A percentile compares a stretch with the other conserved stretches of the same genome.
Evolutionary conservation across 2,329 filamentous ascomycete species (phyloP).

Genomic region (Onygenales sp.): DNA sequence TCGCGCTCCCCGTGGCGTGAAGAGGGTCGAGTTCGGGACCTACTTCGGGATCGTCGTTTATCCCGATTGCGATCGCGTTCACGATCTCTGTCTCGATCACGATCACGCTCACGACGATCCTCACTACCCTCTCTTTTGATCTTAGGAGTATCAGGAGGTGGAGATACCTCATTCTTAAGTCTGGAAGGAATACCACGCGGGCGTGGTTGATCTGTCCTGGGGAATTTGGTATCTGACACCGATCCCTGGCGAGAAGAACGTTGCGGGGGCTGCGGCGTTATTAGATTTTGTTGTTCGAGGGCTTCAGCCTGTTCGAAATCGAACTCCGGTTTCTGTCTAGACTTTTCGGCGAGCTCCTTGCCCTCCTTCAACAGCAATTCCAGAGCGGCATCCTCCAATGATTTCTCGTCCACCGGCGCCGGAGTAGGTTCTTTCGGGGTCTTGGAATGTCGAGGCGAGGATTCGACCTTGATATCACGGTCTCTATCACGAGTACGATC

Average conservation of each 20-base stretch:
- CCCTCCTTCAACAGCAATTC: constrained; percentile 46
- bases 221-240: background rate
- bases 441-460: constrained; percentile 3
- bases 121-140: background rate
- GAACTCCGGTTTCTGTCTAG: constrained; percentile 40
- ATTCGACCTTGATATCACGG: background rate
- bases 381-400: constrained; percentile 46
- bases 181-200: background rate
- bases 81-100: constrained; percentile 14
- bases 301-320: constrained; percentile 40
- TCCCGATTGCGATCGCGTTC: constrained; percentile 16
- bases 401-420: constrained; percentile 41
- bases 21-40: constrained; percentile 14
- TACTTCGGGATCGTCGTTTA: constrained; percentile 14
- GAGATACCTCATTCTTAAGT: background rate
- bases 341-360: constrained; percentile 44
- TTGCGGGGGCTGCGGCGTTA: background rate
- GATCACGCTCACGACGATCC: constrained; percentile 12
- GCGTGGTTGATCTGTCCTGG: constrained; percentile 3
- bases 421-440: constrained; percentile 25
- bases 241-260: constrained; percentile 1
- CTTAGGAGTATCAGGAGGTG: background rate
- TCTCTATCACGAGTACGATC: constrained; percentile 26
- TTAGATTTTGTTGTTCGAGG: constrained; percentile 21
- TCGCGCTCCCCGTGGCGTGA: constrained; percentile 14